A percentile compares a stretch with the other conserved stretches of the same genome.
These are phyloP conservation scores for Diversispora eburnea DNA, from an alignment of 192 early-diverging fungal species.

Conservation along the genomic window DNA sequence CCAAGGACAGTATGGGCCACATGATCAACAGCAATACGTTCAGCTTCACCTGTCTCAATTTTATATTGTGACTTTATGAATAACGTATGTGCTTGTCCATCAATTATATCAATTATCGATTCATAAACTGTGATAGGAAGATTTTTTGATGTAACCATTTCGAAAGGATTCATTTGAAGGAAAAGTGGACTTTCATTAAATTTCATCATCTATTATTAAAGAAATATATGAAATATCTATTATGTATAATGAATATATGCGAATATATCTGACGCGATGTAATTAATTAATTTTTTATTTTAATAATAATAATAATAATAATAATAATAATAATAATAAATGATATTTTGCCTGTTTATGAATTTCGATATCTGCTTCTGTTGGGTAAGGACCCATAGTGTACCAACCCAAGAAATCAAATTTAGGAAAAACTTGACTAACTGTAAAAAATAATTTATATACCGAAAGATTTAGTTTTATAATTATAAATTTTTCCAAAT, in stretches of 20 bases:
- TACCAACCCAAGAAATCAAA: constrained; percentile 89
- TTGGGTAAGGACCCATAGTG: constrained; percentile 59
- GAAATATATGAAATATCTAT: constrained; percentile 11
- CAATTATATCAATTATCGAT: constrained; percentile 65
- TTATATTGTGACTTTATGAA: constrained; percentile 67
- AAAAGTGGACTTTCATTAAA: constrained; percentile 76
- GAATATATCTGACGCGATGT: too few species aligned
- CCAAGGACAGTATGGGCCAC: constrained; percentile 65
- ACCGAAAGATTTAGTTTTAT: too few species aligned
- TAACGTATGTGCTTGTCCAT: constrained; percentile 51
- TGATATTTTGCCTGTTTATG: constrained; percentile 64
- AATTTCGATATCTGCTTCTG: constrained; percentile 58
- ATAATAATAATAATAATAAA: background rate
- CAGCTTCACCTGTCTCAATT: constrained; percentile 82
- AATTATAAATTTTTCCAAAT: background rate
- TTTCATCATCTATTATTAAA: constrained; percentile 53
- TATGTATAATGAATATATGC: background rate
- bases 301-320: too few species aligned
- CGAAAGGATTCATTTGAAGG: constrained; percentile 63
- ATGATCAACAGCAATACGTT: constrained; percentile 85
- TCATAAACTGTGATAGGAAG: constrained; percentile 79
- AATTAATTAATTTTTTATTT: too few species aligned
- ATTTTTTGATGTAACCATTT: constrained; percentile 51
- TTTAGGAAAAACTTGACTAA: constrained; percentile 77
- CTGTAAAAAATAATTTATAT: constrained; percentile 33